Percentiles rank a stretch among this genome's conserved stretches.
phyloP scores from a whole-genome alignment of 2,329 filamentous ascomycete species.

The Neurospora sp. region DNA sequence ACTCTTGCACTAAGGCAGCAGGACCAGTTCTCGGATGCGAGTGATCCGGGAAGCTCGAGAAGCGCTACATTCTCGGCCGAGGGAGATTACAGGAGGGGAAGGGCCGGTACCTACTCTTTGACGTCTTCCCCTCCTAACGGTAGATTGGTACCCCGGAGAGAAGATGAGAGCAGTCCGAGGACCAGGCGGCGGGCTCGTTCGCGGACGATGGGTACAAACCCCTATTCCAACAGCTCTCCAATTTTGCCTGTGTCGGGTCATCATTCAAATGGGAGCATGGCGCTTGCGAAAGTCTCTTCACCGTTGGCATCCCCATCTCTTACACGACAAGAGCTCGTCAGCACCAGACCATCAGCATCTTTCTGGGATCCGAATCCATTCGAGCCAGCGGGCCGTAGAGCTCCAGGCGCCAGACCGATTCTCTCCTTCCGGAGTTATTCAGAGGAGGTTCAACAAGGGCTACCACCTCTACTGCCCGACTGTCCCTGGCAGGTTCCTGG shows the following conservation, averaged over 20 bases:
- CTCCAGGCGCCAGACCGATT: conserved; percentile 28
- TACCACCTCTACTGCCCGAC: conserved; percentile 44
- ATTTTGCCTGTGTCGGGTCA: conserved; percentile 13
- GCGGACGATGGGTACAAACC: conserved; percentile 20
- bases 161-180: conserved; percentile 1
- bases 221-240: conserved; percentile 13
- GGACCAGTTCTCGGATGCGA: conserved; percentile 10
- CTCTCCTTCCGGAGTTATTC: conserved; percentile 44
- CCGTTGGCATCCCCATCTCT: conserved; percentile 14
- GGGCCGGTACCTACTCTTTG: conserved; percentile 15
- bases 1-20: background rate
- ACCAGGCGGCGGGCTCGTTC: conserved; percentile 15
- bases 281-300: conserved; percentile 17
- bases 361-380: conserved; percentile 38
- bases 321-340: conserved; percentile 15
- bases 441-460: conserved; percentile 37
- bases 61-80: conserved; percentile 15
- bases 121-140: conserved; percentile 21
- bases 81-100: conserved; percentile 5
- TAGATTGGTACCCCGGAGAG: conserved; percentile 20
- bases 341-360: conserved; percentile 16
- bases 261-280: conserved; percentile 9
- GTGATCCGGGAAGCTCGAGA: conserved; percentile 12
- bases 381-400: conserved; percentile 28
- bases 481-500: conserved; percentile 57